Evolutionary conservation across 805 yeast species (phyloP), one percentile per base, ranked within the genome.

Genomic region (Nakazawaea molendinolei): DNA sequence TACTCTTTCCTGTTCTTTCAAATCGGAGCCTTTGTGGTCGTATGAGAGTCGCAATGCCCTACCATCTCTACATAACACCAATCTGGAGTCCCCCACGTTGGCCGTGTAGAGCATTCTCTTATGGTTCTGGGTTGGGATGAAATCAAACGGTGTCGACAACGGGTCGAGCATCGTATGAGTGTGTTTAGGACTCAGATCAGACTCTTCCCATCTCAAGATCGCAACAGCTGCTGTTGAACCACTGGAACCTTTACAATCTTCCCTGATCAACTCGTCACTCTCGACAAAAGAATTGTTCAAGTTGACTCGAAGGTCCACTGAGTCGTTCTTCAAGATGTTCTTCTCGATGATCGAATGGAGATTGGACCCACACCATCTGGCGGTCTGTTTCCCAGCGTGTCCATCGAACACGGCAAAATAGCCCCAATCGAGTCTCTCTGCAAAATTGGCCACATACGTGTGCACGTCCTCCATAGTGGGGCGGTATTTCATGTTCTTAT

Each of bases 161-260:
- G 49, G 46, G 35, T 44, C 50, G 14, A 40, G 19, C 3, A 28
- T 18, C n/a, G 46, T 39, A 18, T 23, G 25, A 12, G 31, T 30
- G 17, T 22, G 36, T 4, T 28, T 10, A 12, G 37, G 15, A 10
- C 20, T 8, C n/a, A 47, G 51, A 28, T 51, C 50, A 26, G 53
- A 56, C 36, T 52, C 57, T 52, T 90, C 97, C 95, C 95, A 86
- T 39, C 95, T 67, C 40, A 86, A 55, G 1, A 92, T 74, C 2
- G 96, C 95, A 8, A 89, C 97, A 0, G 94, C 96, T 0, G 96
- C 97, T 0, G 98, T 92, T 48, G 94, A 79, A 0, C 98, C 98
- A 41, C 95, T 79, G 28, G 80, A 75, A 2, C 89, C 89, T 31
- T 73, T 65, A 12, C 76, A 65, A 33, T 74, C 74, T 27, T 71